Conservation (phyloP, 306 rosid genomes). For the Dicorynia guianensis region DNA sequence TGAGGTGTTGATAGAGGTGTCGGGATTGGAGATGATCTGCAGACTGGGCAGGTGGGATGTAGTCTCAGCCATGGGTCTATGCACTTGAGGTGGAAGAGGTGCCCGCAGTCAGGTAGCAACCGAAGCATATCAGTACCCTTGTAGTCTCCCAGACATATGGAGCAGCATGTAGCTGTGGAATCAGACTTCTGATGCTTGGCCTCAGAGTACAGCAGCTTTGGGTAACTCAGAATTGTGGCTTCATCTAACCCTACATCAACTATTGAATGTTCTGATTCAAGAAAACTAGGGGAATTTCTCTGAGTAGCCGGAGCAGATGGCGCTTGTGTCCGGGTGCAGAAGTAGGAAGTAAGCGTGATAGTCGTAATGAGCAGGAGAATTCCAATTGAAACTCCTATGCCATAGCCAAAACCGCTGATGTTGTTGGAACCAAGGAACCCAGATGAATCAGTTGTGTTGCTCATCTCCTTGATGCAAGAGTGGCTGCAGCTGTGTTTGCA, state of each 20-base stretch:
- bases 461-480: slow-evolving; percentile 47
- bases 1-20: slow-evolving; percentile 93
- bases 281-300: slow-evolving; percentile 29
- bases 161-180: slow-evolving; percentile 70
- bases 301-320: slow-evolving; percentile 31
- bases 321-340: slow-evolving; percentile 58
- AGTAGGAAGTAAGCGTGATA: slow-evolving; percentile 83
- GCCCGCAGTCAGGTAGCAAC: slow-evolving; percentile 81
- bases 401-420: slow-evolving; percentile 83
- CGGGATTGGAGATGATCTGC: slow-evolving; percentile 89
- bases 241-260: slow-evolving; percentile 80
- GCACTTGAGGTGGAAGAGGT: slow-evolving; percentile 76
- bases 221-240: slow-evolving; percentile 67
- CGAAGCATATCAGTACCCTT: slow-evolving; percentile 63
- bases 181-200: slow-evolving; percentile 56
- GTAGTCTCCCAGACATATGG: slow-evolving; percentile 85
- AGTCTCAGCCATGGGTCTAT: slow-evolving; percentile 88
- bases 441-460: slow-evolving; percentile 47
- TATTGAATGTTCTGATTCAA: slow-evolving; percentile 50
- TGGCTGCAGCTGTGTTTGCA: slow-evolving; percentile 12
- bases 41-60: slow-evolving; percentile 89
- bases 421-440: slow-evolving; percentile 64
- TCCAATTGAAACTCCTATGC: slow-evolving; percentile 85
- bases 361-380: slow-evolving; percentile 85
- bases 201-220: slow-evolving; percentile 75